These are phyloP conservation scores for Volvox africanus DNA, from an alignment of 139 green algal species.

Conservation along the genomic window DNA sequence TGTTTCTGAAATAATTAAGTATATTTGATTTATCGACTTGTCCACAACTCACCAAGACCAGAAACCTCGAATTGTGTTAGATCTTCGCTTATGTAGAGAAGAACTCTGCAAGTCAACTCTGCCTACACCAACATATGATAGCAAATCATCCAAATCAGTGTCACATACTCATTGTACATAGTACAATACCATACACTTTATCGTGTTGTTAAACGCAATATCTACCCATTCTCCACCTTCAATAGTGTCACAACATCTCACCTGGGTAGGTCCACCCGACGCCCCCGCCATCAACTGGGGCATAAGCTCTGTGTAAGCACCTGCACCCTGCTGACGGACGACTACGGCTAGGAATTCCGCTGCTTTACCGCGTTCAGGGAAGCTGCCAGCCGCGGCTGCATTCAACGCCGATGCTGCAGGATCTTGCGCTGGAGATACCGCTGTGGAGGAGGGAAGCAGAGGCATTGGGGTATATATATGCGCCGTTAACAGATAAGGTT, in stretches of 20 bases:
- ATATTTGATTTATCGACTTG: too few relatives aligned
- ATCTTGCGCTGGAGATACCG: not conserved
- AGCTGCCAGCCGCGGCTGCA: not conserved
- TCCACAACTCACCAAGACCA: constrained; percentile 20
- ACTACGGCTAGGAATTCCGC: constrained; percentile 80
- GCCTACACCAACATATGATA: constrained; percentile 33
- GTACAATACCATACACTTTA: too few relatives aligned
- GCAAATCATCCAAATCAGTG: too few relatives aligned
- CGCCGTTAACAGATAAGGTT: too few relatives aligned
- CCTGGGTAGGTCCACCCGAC: constrained; percentile 57
- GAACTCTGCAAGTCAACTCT: constrained; percentile 76
- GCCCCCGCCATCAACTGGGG: constrained; percentile 76
- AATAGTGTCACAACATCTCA: not conserved
- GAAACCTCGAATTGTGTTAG: constrained; percentile 75
- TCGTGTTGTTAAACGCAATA: too few relatives aligned
- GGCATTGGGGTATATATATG: too few relatives aligned
- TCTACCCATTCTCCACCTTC: too few relatives aligned
- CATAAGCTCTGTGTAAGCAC: constrained; percentile 69
- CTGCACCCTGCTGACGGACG: constrained; percentile 74
- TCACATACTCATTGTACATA: too few relatives aligned
- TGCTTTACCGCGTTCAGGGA: constrained; percentile 75
- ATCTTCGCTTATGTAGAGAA: constrained; percentile 84
- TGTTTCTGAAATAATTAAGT: too few relatives aligned
- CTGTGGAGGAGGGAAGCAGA: not conserved
- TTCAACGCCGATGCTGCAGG: not conserved